Evolutionary conservation across 805 yeast genomes (phyloP).

Genomic region (Debaryomyces maramus): DNA sequence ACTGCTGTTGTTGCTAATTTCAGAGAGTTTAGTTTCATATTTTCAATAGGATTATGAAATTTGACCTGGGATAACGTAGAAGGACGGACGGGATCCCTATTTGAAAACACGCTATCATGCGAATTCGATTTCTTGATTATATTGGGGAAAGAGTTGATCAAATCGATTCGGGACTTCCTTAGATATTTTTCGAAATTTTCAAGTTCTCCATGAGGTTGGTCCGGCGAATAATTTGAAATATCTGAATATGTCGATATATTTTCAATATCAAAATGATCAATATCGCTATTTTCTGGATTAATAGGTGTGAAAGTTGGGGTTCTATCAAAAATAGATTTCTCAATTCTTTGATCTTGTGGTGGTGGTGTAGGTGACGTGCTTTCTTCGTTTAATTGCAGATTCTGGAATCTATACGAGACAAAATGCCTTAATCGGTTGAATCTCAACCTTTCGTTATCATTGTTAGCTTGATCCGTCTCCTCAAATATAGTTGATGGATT

Average conservation of each 20-base stretch:
- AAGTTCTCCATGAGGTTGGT: conserved; percentile 13
- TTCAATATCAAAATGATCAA: conserved; percentile 13
- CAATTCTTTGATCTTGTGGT: background rate
- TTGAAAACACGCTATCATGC: conserved; percentile 23
- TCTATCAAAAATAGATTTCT: background rate
- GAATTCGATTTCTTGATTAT: conserved; percentile 24
- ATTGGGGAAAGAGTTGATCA: conserved; percentile 30
- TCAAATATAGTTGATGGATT: conserved; percentile 10
- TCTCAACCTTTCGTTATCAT: conserved; percentile 16
- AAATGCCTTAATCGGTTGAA: conserved; percentile 15
- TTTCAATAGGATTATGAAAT: conserved; percentile 41
- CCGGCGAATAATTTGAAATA: conserved; percentile 22
- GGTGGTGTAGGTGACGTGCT: background rate
- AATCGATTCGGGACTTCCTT: conserved; percentile 33
- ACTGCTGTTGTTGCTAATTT: conserved; percentile 29
- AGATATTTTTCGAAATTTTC: conserved; percentile 33
- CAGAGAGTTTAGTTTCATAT: conserved; percentile 17
- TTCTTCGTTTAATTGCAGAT: background rate
- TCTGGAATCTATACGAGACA: background rate
- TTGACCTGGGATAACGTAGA: background rate
- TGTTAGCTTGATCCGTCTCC: conserved; percentile 5
- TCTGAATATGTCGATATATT: conserved; percentile 23
- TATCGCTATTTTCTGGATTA: background rate
- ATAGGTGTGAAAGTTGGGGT: background rate
- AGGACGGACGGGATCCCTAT: background rate